Percentiles rank a stretch among this genome's conserved stretches.
Evolutionary conservation across 192 early-diverging fungal species (phyloP).

Genomic region (Rhizoclosmatium sp.): DNA sequence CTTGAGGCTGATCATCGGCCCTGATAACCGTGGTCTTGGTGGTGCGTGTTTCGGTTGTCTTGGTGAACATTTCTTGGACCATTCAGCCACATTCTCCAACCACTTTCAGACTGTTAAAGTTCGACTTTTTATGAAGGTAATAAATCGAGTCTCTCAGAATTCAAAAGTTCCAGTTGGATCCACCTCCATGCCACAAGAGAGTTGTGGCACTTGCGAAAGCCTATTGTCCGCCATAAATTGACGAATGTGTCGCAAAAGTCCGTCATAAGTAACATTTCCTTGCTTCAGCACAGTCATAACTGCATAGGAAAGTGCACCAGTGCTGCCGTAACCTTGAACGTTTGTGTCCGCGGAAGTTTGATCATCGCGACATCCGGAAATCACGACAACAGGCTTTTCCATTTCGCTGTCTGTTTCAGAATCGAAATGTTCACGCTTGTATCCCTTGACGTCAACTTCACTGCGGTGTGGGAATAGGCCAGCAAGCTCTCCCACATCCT

Average conservation of each 20-base stretch:
- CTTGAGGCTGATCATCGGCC: too few species aligned
- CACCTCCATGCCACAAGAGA: conserved; percentile 18
- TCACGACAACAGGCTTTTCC: conserved; percentile 58
- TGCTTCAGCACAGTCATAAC: conserved; percentile 8
- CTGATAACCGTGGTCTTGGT: too few species aligned
- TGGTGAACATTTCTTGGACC: too few species aligned
- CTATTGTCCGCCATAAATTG: neutral
- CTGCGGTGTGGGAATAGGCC: conserved; percentile 1
- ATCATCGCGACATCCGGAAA: conserved; percentile 69
- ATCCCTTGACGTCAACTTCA: conserved; percentile 15
- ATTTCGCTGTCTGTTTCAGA: neutral
- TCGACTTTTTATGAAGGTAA: neutral
- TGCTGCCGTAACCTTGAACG: conserved; percentile 28
- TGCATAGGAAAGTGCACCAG: conserved; percentile 32
- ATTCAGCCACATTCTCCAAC: neutral
- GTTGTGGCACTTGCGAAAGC: conserved; percentile 12
- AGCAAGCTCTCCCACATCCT: neutral
- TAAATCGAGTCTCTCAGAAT: conserved; percentile 5
- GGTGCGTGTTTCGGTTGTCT: too few species aligned
- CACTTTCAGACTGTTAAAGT: neutral
- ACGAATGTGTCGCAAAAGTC: neutral
- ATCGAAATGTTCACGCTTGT: conserved; percentile 22
- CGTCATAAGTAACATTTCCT: conserved; percentile 2
- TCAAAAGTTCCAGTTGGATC: conserved; percentile 20
- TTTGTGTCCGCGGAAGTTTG: conserved; percentile 62